phyloP scores from a whole-genome alignment of 2,329 filamentous ascomycete species.

The Phialophora macrospora region DNA sequence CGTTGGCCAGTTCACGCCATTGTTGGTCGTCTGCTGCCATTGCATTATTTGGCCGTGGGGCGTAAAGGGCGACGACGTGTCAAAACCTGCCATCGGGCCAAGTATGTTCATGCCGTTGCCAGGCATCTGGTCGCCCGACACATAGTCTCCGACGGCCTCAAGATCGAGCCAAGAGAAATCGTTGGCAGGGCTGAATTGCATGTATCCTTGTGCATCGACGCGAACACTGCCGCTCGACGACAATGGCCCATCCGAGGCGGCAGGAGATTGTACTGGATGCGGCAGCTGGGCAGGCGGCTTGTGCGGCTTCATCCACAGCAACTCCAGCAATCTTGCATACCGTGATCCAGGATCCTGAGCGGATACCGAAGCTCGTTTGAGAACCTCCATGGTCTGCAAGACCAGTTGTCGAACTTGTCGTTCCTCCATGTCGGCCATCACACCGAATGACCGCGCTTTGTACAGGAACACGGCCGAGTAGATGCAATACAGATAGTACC shows the following conservation, averaged over 20 bases:
- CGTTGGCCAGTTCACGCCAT: slow-evolving; percentile 45
- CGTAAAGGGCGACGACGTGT: slow-evolving; percentile 29
- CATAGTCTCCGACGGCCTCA: slow-evolving; percentile 64
- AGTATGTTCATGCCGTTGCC: slow-evolving; percentile 30
- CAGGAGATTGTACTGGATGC: slow-evolving; percentile 36
- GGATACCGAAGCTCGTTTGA: slow-evolving; percentile 63
- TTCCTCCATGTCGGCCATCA: slow-evolving; percentile 61
- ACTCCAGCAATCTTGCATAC: slow-evolving; percentile 64
- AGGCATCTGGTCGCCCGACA: slow-evolving; percentile 50
- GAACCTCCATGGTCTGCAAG: slow-evolving; percentile 62
- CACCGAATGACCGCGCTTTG: slow-evolving; percentile 66
- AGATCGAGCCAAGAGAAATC: slow-evolving; percentile 68
- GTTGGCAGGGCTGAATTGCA: slow-evolving; percentile 55
- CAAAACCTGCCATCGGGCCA: slow-evolving; percentile 32
- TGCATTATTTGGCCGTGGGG: slow-evolving; percentile 30
- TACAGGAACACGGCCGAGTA: slow-evolving; percentile 70
- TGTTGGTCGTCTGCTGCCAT: slow-evolving; percentile 45
- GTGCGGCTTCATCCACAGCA: slow-evolving; percentile 60
- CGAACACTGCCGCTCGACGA: slow-evolving; percentile 39
- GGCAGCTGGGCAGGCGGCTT: slow-evolving; percentile 34
- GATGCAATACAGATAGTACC: slow-evolving; percentile 66
- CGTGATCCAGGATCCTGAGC: slow-evolving; percentile 65
- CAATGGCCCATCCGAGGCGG: slow-evolving; percentile 44
- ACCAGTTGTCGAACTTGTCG: slow-evolving; percentile 63
- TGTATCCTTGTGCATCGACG: slow-evolving; percentile 41